Evolutionary conservation across 2,329 filamentous ascomycete species (phyloP).

Genomic region (Leptodontidium sp.): DNA sequence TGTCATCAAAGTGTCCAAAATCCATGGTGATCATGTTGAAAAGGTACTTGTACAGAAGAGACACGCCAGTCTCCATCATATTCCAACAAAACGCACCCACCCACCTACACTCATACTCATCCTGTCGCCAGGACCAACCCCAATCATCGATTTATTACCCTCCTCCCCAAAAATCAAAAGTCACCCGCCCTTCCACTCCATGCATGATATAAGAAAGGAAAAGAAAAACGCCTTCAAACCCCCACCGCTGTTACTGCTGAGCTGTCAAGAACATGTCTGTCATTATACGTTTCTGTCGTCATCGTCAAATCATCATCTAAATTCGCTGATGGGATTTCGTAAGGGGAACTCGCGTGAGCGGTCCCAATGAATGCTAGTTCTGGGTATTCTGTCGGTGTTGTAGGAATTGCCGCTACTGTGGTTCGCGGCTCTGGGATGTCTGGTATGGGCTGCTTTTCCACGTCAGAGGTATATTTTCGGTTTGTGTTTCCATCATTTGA

Average conservation of each 20-base stretch:
- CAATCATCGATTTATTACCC: conserved; percentile 5
- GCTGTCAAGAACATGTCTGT: conserved; percentile 31
- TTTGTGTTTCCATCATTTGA: conserved; percentile 8
- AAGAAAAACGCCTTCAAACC: conserved; percentile 1
- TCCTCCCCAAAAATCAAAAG: conserved; percentile 4
- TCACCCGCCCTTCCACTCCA: neutral
- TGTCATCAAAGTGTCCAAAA: neutral
- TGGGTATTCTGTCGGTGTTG: conserved; percentile 31
- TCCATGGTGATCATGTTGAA: conserved; percentile 9
- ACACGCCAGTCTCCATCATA: conserved; percentile 1
- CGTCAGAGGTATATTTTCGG: conserved; percentile 26
- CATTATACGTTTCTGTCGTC: conserved; percentile 37
- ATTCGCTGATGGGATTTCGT: conserved; percentile 15
- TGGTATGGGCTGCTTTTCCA: conserved; percentile 34
- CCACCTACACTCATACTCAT: neutral
- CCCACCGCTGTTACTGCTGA: conserved; percentile 14
- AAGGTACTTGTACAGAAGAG: conserved; percentile 19
- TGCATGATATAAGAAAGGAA: conserved; percentile 5
- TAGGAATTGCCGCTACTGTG: conserved; percentile 37
- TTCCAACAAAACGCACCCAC: conserved; percentile 17
- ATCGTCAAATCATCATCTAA: conserved; percentile 39
- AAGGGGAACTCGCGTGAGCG: conserved; percentile 11
- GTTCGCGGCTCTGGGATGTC: conserved; percentile 33
- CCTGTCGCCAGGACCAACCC: conserved; percentile 20
- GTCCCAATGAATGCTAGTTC: conserved; percentile 24